Evolutionary conservation across 1,284 basidiomycete species (phyloP), one percentile per base, ranked within the genome.

Genomic region (Moniliophthora roreri): DNA sequence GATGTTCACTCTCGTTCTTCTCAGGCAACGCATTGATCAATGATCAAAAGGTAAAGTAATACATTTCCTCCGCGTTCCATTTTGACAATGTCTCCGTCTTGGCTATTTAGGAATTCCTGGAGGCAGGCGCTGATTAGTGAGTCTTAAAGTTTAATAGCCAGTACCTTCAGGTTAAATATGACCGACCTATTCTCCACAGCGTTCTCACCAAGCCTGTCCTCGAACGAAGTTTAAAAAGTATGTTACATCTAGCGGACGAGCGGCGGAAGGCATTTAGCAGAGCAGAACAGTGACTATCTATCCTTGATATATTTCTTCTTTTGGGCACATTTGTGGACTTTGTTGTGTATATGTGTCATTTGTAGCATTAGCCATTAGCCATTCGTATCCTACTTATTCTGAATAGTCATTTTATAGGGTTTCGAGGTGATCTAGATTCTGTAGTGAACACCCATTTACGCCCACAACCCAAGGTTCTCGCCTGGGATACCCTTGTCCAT

Each of bases 81-180:
- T 44, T 9, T 23, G n/a, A 38, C 41, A n/a, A n/a, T n/a, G n/a
- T 50, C 38, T 55, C 56, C 55, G 32, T 52, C 58, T 44, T 55
- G 48, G 1, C 53, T 54, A 45, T 56, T 56, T 42, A 85, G 51
- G 87, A 89, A 66, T 94, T 92, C 66, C 70, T 88, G 7, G 79
- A 80, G 1, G 89, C 90, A 4, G 90, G 91, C 5, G 90, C 83
- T 40, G 85, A 93, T 69, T 78, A 82, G 87, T 89, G 67, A 58
- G 84, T 73, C 15, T 20, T 48, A n/a, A n/a, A n/a, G n/a, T 37
- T 37, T 21, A 41, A 28, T 45, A 37, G 28, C 26, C 24, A 10
- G 37, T 21, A 54, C 48, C 11, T 36, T 49, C 53, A 21, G n/a
- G 28, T 32, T 6, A 11, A 32, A 32, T 11, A 32, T 32, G 40